phyloP scores from a whole-genome alignment of 371 early-diverging fungal genomes.

The Smittium mucronatum region DNA sequence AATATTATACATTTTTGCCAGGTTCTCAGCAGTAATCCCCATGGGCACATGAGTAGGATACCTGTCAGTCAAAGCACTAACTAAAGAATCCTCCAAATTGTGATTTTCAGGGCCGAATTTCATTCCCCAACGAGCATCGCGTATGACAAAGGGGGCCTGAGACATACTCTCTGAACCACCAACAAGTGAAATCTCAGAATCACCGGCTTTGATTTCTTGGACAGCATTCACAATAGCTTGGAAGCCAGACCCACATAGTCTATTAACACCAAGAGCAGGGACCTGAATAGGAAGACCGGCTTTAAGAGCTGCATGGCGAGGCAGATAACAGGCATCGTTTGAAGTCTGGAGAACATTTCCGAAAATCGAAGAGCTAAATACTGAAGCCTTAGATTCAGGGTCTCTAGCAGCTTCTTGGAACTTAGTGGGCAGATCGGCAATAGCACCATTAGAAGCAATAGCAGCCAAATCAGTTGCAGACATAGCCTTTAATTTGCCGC shows the following conservation, averaged over 20 bases:
- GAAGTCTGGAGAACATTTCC: constrained; percentile 91
- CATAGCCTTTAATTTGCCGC: constrained; percentile 69
- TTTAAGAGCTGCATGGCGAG: constrained; percentile 86
- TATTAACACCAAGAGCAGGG: constrained; percentile 85
- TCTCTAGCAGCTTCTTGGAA: constrained; percentile 21
- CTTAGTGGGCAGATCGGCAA: constrained; percentile 54
- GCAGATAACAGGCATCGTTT: constrained; percentile 68
- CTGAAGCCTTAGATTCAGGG: constrained; percentile 17
- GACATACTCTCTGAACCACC: constrained; percentile 94
- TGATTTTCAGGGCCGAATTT: constrained; percentile 72
- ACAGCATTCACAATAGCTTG: constrained; percentile 84
- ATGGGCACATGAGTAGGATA: constrained; percentile 77
- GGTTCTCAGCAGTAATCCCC: constrained; percentile 94
- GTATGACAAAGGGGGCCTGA: constrained; percentile 71
- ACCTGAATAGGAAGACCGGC: constrained; percentile 64
- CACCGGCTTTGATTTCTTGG: constrained; percentile 76
- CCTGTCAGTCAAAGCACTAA: constrained; percentile 73
- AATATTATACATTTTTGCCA: constrained; percentile 72
- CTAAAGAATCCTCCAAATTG: constrained; percentile 74
- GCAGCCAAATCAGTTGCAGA: constrained; percentile 86
- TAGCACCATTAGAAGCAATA: constrained; percentile 76
- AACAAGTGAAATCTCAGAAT: constrained; percentile 71
- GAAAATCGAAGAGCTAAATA: constrained; percentile 80
- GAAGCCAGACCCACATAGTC: constrained; percentile 93
- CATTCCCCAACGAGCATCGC: constrained; percentile 68